A percentile compares a stretch with the other conserved stretches of the same genome.
These are phyloP conservation scores for Russula vinacea DNA, from an alignment of 768 basidiomycete genomes.

Conservation along the genomic window DNA sequence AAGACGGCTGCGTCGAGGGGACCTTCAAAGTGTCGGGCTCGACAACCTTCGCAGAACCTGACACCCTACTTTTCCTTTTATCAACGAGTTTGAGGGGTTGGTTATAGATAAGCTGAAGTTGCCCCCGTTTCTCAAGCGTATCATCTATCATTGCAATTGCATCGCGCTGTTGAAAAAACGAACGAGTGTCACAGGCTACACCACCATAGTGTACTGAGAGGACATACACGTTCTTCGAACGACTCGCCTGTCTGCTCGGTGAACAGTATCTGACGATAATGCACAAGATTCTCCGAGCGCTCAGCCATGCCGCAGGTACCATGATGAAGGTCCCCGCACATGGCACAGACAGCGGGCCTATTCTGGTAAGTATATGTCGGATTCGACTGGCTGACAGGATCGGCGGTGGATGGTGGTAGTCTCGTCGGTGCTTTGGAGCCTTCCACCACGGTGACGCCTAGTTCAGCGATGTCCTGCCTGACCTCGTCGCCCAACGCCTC, in stretches of 20 bases:
- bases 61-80: constrained; percentile 26
- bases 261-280: constrained; percentile 66
- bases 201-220: background rate
- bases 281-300: constrained; percentile 59
- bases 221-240: constrained; percentile 57
- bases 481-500: background rate
- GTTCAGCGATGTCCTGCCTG: constrained; percentile 1
- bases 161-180: constrained; percentile 43
- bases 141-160: constrained; percentile 72
- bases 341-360: constrained; percentile 45
- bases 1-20: constrained; percentile 1
- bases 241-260: constrained; percentile 63
- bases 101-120: constrained; percentile 53
- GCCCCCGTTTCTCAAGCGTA: constrained; percentile 53
- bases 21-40: background rate
- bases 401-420: background rate
- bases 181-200: constrained; percentile 20
- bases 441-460: background rate
- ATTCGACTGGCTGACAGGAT: constrained; percentile 1
- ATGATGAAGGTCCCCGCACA: constrained; percentile 50
- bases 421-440: background rate
- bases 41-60: constrained; percentile 13
- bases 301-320: constrained; percentile 63
- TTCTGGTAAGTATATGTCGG: background rate
- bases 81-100: constrained; percentile 62